These are phyloP conservation scores for Acer yangbiense DNA, from an alignment of 345 rosid genomes.

Conservation along the genomic window DNA sequence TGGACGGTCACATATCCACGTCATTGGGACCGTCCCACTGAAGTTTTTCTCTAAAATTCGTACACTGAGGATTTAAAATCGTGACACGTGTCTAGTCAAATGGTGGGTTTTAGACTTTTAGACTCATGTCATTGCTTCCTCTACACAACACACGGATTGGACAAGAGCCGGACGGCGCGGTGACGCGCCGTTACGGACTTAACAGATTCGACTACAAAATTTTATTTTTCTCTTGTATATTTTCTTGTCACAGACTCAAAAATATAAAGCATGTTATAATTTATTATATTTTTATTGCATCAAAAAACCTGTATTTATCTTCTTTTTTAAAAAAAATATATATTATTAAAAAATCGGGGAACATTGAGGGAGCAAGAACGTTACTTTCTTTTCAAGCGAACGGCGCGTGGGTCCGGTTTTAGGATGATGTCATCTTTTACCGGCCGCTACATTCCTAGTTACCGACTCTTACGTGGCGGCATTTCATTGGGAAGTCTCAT, in stretches of 20 bases:
- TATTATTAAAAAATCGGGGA: neutral
- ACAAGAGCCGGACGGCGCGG: slow-evolving; percentile 65
- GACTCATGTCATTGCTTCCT: slow-evolving; percentile 40
- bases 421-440: slow-evolving; percentile 38
- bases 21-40: too few relatives aligned
- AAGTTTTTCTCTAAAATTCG: too few relatives aligned
- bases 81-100: slow-evolving; percentile 34
- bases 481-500: neutral
- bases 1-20: too few relatives aligned
- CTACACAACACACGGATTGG: slow-evolving; percentile 47
- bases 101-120: slow-evolving; percentile 11
- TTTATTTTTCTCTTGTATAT: neutral
- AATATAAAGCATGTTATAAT: neutral
- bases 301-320: neutral
- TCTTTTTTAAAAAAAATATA: neutral
- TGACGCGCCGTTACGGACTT: slow-evolving; percentile 45
- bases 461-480: slow-evolving; percentile 33
- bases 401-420: slow-evolving; percentile 53
- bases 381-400: slow-evolving; percentile 48
- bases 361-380: slow-evolving; percentile 13
- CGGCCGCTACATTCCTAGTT: slow-evolving; percentile 49
- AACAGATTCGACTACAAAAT: slow-evolving; percentile 15
- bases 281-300: neutral
- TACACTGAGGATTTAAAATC: neutral
- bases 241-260: neutral